These are phyloP conservation scores for Curvularia spicifera DNA, from an alignment of 2,329 filamentous ascomycete genomes.

Conservation along the genomic window DNA sequence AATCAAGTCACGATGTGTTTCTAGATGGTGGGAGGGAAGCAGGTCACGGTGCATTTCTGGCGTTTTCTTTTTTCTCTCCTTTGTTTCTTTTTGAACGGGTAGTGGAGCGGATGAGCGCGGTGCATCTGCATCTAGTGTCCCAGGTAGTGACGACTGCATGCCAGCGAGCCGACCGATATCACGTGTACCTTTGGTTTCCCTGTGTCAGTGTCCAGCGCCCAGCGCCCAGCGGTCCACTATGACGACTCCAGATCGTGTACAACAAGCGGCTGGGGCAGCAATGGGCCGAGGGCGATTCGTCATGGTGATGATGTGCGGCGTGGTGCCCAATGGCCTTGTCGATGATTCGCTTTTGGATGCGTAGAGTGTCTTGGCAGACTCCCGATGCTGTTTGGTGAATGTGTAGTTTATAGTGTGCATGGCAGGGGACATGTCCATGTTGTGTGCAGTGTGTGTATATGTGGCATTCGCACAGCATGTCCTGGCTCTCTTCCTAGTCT, in stretches of 20 bases:
- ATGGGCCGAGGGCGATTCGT: slow-evolving; percentile 4
- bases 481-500: too few species aligned
- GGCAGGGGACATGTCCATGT: too few species aligned
- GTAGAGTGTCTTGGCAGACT: slow-evolving; percentile 5
- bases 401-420: too few species aligned
- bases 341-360: slow-evolving; percentile 6
- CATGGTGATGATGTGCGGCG: slow-evolving; percentile 16
- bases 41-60: slow-evolving; percentile 14
- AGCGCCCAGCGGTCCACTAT: background rate
- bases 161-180: background rate
- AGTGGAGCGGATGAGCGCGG: background rate
- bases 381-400: background rate
- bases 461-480: too few species aligned
- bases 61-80: slow-evolving; percentile 2
- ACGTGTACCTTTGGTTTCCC: background rate
- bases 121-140: background rate
- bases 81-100: slow-evolving; percentile 1
- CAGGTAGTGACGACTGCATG: background rate
- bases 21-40: background rate
- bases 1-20: background rate
- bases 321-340: slow-evolving; percentile 14
- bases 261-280: background rate
- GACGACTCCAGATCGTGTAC: background rate
- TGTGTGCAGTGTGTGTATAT: background rate
- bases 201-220: too few species aligned